Percentiles rank a stretch among this genome's conserved stretches.
Evolutionary conservation across 345 rosid species (phyloP).

Genomic region (Nephelium lappaceum): DNA sequence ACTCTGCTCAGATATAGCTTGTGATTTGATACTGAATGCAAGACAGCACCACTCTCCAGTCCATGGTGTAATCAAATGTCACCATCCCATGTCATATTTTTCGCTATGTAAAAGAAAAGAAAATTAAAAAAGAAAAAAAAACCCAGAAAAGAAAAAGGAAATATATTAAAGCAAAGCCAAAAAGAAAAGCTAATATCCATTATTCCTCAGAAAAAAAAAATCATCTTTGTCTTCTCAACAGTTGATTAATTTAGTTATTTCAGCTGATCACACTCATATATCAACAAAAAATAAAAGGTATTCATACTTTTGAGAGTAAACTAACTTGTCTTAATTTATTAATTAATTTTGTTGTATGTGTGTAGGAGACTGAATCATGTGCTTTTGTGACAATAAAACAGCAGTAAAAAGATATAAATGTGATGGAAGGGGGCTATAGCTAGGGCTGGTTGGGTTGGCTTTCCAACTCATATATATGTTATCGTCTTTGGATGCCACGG

Average conservation of each 20-base stretch:
- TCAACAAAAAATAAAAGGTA: too few relatives aligned
- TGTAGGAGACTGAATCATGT: neutral
- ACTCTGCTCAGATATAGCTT: constrained; percentile 27
- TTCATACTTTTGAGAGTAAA: too few relatives aligned
- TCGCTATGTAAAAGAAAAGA: neutral
- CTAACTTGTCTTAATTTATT: neutral
- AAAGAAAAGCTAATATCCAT: constrained; percentile 10
- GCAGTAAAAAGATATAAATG: neutral
- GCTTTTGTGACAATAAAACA: neutral
- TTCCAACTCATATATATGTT: constrained; percentile 43
- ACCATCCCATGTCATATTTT: constrained; percentile 20
- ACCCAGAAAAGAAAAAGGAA: neutral
- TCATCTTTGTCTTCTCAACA: constrained; percentile 27
- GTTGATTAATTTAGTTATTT: neutral
- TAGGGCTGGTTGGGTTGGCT: constrained; percentile 30
- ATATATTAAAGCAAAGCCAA: constrained; percentile 3
- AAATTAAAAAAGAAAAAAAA: neutral
- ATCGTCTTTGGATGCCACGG: constrained; percentile 54
- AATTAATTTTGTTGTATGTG: neutral
- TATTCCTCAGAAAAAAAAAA: neutral
- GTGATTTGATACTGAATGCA: constrained; percentile 52
- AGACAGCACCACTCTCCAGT: constrained; percentile 37
- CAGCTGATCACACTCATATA: too few relatives aligned
- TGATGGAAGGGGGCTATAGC: neutral
- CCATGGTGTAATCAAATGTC: constrained; percentile 35